Conservation (phyloP, 768 basidiomycete genomes). For the Pholiota conissans region DNA sequence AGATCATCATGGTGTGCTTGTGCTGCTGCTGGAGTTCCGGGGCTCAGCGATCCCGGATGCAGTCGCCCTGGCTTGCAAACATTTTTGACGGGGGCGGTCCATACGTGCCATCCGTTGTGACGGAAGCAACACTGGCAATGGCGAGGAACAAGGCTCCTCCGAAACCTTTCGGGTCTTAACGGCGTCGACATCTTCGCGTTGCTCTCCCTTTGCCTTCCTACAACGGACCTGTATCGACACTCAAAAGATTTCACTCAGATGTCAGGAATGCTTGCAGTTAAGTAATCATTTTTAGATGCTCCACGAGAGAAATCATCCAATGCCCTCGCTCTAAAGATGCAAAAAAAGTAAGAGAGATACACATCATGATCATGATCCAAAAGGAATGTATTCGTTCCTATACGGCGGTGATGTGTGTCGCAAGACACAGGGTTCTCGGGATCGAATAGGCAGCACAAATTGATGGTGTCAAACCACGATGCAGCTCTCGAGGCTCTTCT, state of each 20-base stretch:
- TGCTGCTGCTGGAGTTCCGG: background rate
- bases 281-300: background rate
- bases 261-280: background rate
- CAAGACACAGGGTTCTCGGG: background rate
- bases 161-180: no score
- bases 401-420: background rate
- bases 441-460: background rate
- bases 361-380: background rate
- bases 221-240: background rate
- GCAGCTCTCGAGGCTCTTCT: background rate
- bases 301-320: background rate
- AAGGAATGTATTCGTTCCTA: background rate
- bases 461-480: background rate
- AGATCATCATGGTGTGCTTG: background rate
- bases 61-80: background rate
- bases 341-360: background rate
- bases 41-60: background rate
- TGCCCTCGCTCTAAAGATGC: background rate
- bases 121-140: no score
- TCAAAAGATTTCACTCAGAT: background rate
- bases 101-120: background rate
- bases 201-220: no score
- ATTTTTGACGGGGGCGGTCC: background rate
- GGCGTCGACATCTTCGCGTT: background rate
- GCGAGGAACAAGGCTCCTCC: no score